These are phyloP conservation scores for Phytophthora hybrid DNA, from an alignment of 352 stramenopile genomes.

Conservation along the genomic window DNA sequence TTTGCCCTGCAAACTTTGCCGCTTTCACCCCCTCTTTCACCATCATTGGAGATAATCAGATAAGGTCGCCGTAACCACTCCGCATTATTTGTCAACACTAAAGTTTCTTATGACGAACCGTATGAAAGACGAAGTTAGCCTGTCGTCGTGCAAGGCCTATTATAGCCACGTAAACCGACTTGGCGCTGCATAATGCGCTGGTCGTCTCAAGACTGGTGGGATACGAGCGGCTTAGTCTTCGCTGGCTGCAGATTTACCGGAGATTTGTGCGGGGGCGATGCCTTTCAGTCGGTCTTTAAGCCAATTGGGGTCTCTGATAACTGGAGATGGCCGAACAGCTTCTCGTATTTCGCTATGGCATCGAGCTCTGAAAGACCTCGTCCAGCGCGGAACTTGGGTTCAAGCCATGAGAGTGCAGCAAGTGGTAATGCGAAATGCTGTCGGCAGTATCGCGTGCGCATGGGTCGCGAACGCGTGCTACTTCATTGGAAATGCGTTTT, in stretches of 20 bases:
- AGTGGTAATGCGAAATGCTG: slow-evolving; percentile 36
- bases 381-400: slow-evolving; percentile 27
- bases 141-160: background rate
- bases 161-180: background rate
- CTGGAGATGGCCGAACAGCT: slow-evolving; percentile 2
- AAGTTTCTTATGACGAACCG: background rate
- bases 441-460: slow-evolving; percentile 33
- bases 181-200: too few relatives aligned
- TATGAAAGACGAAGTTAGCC: background rate
- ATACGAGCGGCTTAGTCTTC: background rate
- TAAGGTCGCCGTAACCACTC: too few relatives aligned
- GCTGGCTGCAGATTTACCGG: background rate
- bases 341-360: slow-evolving; percentile 26
- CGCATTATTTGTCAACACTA: too few relatives aligned
- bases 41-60: too few relatives aligned
- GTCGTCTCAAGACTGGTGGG: background rate
- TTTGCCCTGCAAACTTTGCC: too few relatives aligned
- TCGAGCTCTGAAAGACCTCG: slow-evolving; percentile 21
- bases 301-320: background rate
- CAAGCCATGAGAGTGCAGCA: slow-evolving; percentile 31
- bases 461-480: slow-evolving; percentile 40
- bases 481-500: slow-evolving; percentile 39
- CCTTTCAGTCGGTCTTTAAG: slow-evolving; percentile 7
- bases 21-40: too few relatives aligned
- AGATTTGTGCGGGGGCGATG: slow-evolving; percentile 3